Base-by-base conservation (phyloP, 805 yeast genomes). In the Jamesozyma gamospora region DNA sequence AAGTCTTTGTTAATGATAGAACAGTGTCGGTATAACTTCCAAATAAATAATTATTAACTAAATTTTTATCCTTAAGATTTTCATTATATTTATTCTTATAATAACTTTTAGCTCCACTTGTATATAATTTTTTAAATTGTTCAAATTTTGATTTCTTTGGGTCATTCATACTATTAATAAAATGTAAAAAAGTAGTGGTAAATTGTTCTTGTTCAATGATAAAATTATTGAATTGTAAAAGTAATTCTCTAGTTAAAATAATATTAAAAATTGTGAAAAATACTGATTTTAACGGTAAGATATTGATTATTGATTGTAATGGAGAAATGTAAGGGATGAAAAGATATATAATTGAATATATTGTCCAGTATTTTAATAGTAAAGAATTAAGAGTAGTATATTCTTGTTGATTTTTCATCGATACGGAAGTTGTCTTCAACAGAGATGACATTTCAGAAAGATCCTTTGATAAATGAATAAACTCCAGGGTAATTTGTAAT, bases 331-430 rank as follows among this genome's bases (percentile, higher is more conserved):
- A 25, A 9, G 53, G 51, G 7, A 50, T 32, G 8, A 50, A 33
- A 9, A 46, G 40, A 35, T 46, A 47, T 11, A 43, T 28, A 14
- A 51, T 34, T 15, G 36, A 49, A 34, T 43, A 48, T 7, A 50
- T 31, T n/a, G 43, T 32, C 57, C 57, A 52, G 25, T 51, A 52
- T 40, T 52, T 51, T 33, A 52, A 30, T 31, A 51, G 36, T 15
- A 47, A 31, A 11, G 35, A 34, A 12, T 36, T 40, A 12, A 44
- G 24, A 15, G 39, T 16, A 25, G 16, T 35, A 14, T 42, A 18
- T 7, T 26, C 41, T 19, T 45, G 42, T 30, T 37, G 43, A 19
- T 44, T 41, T 16, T 15, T 30, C 25, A 36, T 34, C 14, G 36
- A 24, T 17, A 32, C 28, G 9, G 43, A 36, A 21, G 26, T 32